Conservation (phyloP, 306 rosid species). For the Vicia faba region DNA sequence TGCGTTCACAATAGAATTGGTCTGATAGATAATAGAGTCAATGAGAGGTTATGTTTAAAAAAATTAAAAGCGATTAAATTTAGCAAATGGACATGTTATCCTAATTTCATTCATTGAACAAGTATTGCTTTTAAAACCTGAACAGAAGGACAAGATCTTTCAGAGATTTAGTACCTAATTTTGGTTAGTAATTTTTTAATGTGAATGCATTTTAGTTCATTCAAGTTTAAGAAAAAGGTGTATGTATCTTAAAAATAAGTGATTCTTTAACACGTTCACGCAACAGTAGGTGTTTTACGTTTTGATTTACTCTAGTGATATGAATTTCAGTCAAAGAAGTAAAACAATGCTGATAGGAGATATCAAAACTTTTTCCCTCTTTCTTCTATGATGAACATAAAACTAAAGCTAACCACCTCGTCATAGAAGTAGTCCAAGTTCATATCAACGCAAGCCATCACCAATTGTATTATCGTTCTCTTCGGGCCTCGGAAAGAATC, state of each 20-base stretch:
- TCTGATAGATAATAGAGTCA: conserved; percentile 13
- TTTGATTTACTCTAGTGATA: conserved; percentile 21
- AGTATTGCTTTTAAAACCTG: conserved; percentile 30
- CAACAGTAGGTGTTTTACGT: conserved; percentile 4
- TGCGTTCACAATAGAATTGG: background rate
- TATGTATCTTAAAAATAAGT: background rate
- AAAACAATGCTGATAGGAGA: background rate
- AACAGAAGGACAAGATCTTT: conserved; percentile 27
- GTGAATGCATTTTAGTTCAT: background rate
- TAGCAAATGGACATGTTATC: conserved; percentile 40
- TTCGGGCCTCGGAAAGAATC: no score
- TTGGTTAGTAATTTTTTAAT: background rate
- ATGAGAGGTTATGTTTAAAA: conserved; percentile 21
- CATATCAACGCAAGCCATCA: no score
- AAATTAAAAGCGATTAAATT: conserved; percentile 7
- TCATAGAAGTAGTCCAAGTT: no score
- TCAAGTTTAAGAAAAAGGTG: background rate
- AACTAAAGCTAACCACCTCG: no score
- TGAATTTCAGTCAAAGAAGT: conserved; percentile 39
- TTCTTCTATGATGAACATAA: no score
- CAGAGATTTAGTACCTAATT: conserved; percentile 11
- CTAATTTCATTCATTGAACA: conserved; percentile 44
- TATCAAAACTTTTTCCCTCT: no score
- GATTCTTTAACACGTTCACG: conserved; percentile 16
- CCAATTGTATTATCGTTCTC: no score